These are phyloP conservation scores for Capniomyces stellatus DNA, from an alignment of 371 early-diverging fungal species.

Conservation along the genomic window DNA sequence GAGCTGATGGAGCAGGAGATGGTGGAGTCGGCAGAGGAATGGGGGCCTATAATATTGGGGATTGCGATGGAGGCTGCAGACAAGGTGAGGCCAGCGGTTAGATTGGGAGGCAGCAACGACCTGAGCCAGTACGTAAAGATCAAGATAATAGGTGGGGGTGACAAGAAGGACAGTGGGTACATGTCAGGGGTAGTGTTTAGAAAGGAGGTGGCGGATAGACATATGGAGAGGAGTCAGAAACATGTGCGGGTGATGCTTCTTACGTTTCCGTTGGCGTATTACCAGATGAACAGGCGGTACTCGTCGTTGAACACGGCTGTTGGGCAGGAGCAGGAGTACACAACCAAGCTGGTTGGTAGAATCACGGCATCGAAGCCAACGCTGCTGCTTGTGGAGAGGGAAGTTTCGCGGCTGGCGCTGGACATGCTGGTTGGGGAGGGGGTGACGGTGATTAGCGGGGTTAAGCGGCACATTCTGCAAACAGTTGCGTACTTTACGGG, in stretches of 20 bases:
- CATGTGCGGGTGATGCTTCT: slow-evolving; percentile 68
- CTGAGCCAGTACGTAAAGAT: slow-evolving; percentile 79
- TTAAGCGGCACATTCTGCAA: slow-evolving; percentile 60
- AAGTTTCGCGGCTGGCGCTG: slow-evolving; percentile 58
- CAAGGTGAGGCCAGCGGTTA: slow-evolving; percentile 43
- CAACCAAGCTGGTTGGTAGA: slow-evolving; percentile 51
- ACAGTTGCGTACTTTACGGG: slow-evolving; percentile 66
- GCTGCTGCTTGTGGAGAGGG: slow-evolving; percentile 57
- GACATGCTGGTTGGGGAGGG: slow-evolving; percentile 58
- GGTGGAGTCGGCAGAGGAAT: slow-evolving; percentile 23
- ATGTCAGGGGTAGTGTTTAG: slow-evolving; percentile 69
- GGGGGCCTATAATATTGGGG: slow-evolving; percentile 54
- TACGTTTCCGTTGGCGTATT: slow-evolving; percentile 72
- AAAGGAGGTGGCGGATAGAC: slow-evolving; percentile 73
- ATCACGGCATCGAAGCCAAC: slow-evolving; percentile 54
- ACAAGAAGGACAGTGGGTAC: slow-evolving; percentile 51
- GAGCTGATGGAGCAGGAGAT: slow-evolving; percentile 22
- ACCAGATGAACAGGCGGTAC: slow-evolving; percentile 58
- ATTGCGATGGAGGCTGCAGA: slow-evolving; percentile 43
- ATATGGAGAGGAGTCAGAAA: slow-evolving; percentile 45
- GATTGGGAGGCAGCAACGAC: slow-evolving; percentile 63
- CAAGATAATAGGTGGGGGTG: slow-evolving; percentile 78
- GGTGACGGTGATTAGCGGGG: slow-evolving; percentile 59
- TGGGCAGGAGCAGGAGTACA: slow-evolving; percentile 66
- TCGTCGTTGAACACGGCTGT: slow-evolving; percentile 63